phyloP scores from a whole-genome alignment of 2,329 filamentous ascomycete species.

The Aspergillus flavus region DNA sequence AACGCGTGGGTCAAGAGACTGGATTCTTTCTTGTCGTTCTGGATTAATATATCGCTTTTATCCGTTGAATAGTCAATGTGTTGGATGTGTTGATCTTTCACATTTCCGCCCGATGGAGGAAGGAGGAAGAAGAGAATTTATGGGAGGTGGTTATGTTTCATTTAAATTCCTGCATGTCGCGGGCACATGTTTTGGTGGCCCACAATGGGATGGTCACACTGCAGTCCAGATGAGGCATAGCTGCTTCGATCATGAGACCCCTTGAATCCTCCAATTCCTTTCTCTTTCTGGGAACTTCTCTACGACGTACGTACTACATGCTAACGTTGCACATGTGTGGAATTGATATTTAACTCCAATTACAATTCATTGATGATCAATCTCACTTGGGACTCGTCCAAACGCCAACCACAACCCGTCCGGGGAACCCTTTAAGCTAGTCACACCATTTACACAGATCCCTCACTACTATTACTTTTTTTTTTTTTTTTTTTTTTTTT shows the following conservation, averaged over 20 bases:
- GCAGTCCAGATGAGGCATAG: constrained; percentile 5
- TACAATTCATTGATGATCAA: neutral
- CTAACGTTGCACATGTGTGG: neutral
- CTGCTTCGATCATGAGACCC: constrained; percentile 1
- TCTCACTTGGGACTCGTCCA: too few species aligned
- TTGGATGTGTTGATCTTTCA: neutral
- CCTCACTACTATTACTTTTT: neutral
- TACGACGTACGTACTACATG: neutral
- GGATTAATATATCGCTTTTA: constrained; percentile 19
- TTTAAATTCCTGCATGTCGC: neutral
- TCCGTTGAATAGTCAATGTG: constrained; percentile 16
- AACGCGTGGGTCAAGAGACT: constrained; percentile 11
- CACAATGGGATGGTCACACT: neutral
- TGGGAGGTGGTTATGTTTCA: neutral
- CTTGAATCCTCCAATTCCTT: neutral
- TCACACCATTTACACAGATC: neutral
- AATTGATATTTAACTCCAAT: neutral
- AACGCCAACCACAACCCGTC: too few species aligned
- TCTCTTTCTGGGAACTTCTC: neutral
- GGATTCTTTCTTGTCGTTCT: constrained; percentile 11
- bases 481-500: neutral
- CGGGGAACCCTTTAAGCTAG: neutral
- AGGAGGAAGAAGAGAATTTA: neutral
- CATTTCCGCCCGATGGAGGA: neutral
- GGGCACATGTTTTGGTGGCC: neutral